phyloP scores from a whole-genome alignment of 2,329 filamentous ascomycete genomes.

The Venturia asperata region DNA sequence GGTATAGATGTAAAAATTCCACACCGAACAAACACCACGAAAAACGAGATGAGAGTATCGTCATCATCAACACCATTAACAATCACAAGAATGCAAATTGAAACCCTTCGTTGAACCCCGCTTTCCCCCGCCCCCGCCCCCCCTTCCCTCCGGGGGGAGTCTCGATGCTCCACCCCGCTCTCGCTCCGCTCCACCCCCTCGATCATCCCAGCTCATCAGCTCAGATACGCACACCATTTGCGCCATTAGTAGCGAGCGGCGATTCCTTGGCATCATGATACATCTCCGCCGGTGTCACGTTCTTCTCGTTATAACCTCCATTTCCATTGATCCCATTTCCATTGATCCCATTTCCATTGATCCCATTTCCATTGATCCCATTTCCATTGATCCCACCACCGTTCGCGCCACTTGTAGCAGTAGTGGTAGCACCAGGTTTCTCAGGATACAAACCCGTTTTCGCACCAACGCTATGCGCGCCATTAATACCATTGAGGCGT shows the following conservation, averaged over 20 bases:
- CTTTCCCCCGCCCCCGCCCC: too few relatives aligned
- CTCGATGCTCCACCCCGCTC: too few relatives aligned
- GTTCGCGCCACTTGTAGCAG: not conserved
- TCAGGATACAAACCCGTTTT: conserved; percentile 1
- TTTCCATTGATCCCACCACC: not conserved
- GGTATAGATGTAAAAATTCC: too few relatives aligned
- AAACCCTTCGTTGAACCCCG: too few relatives aligned
- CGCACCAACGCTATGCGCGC: conserved; percentile 11
- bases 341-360: not conserved
- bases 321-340: not conserved
- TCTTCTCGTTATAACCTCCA: not conserved
- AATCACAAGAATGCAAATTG: too few relatives aligned
- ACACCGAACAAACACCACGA: too few relatives aligned
- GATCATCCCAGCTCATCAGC: too few relatives aligned
- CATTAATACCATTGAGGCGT: conserved; percentile 20
- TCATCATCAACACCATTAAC: too few relatives aligned
- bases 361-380: too few relatives aligned
- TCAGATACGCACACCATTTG: not conserved
- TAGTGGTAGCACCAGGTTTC: not conserved
- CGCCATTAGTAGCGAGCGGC: not conserved
- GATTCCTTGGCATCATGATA: not conserved
- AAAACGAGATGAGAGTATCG: too few relatives aligned
- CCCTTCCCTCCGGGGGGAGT: too few relatives aligned
- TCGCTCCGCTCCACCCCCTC: too few relatives aligned
- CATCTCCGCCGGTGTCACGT: not conserved